These are phyloP conservation scores for Serendipita sp. DNA, from an alignment of 768 basidiomycete genomes.

Conservation along the genomic window DNA sequence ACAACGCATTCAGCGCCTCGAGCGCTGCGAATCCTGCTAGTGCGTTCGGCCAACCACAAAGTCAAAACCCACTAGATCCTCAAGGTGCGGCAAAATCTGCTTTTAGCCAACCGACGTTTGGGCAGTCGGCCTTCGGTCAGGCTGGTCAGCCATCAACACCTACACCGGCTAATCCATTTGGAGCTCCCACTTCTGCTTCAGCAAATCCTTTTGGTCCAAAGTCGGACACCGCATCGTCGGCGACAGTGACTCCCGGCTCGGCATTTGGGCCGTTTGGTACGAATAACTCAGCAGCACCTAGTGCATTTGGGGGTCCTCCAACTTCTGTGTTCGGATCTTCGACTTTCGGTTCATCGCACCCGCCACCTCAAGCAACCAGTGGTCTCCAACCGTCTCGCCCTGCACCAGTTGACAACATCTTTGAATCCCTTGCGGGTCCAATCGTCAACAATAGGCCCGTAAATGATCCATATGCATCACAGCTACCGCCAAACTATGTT, in stretches of 20 bases:
- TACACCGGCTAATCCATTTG: conserved; percentile 2
- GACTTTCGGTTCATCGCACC: conserved; percentile 25
- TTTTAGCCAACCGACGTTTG: conserved; percentile 20
- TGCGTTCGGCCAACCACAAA: neutral
- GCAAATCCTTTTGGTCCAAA: neutral
- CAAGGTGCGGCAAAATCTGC: conserved; percentile 16
- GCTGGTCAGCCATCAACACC: neutral
- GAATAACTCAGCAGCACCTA: neutral
- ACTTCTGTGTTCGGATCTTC: conserved; percentile 18
- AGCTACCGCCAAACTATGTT: conserved; percentile 45
- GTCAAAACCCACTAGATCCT: neutral
- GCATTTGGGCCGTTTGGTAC: conserved; percentile 5
- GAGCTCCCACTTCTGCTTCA: neutral
- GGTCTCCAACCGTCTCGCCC: conserved; percentile 19
- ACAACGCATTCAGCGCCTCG: neutral
- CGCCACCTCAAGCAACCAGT: conserved; percentile 20
- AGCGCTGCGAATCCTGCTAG: neutral
- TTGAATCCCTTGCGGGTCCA: neutral
- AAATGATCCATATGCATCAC: conserved; percentile 35
- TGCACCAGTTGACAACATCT: conserved; percentile 13
- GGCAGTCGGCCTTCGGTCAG: neutral
- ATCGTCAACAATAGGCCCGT: neutral
- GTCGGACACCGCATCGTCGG: neutral
- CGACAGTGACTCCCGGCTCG: neutral
- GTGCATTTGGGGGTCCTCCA: neutral